These are phyloP conservation scores for Hibiscus mutabilis DNA, from an alignment of 345 rosid genomes.

Conservation along the genomic window DNA sequence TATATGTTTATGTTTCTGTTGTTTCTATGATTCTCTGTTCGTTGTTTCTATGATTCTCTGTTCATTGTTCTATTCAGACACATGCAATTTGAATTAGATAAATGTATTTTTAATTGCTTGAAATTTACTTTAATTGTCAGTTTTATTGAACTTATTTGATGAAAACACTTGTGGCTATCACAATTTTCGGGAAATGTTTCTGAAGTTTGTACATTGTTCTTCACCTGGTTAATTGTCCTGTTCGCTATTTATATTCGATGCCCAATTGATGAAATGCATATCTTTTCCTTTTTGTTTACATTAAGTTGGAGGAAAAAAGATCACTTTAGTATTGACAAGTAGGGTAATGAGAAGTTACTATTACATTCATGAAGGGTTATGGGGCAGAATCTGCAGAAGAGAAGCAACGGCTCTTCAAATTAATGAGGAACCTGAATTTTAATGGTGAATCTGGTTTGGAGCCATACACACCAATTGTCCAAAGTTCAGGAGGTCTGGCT, in stretches of 20 bases:
- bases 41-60: background rate
- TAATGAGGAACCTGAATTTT: constrained; percentile 92
- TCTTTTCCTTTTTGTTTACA: background rate
- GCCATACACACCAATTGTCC: constrained; percentile 57
- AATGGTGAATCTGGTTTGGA: constrained; percentile 87
- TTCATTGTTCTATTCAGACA: background rate
- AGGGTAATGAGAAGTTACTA: background rate
- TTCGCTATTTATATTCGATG: background rate
- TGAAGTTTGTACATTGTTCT: background rate
- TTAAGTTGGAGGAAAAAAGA: background rate
- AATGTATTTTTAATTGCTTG: background rate
- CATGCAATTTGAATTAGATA: background rate
- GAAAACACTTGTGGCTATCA: background rate
- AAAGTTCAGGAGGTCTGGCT: constrained; percentile 47
- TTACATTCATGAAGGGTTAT: constrained; percentile 59
- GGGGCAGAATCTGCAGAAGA: constrained; percentile 97
- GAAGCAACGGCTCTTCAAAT: constrained; percentile 87
- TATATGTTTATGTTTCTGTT: background rate
- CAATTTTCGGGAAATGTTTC: background rate
- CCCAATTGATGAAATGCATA: background rate
- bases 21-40: background rate
- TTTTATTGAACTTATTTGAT: background rate
- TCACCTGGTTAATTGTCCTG: background rate
- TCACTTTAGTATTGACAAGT: background rate
- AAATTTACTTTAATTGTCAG: background rate